These are phyloP conservation scores for Penicillium angulare DNA, from an alignment of 495 filamentous ascomycete genomes.

Conservation along the genomic window DNA sequence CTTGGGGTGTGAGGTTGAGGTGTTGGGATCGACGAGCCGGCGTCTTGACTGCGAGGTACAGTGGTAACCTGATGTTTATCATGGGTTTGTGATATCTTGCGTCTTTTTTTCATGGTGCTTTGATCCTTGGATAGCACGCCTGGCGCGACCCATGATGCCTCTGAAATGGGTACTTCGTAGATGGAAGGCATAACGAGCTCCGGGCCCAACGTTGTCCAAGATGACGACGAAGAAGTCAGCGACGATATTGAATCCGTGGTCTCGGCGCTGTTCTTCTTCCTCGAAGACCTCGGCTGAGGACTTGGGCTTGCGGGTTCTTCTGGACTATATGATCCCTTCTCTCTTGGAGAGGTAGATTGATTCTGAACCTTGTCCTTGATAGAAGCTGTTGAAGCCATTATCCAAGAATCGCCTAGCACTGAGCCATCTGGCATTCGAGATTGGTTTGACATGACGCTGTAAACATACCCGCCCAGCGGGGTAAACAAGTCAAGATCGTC, in stretches of 20 bases:
- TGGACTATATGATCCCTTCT: background rate
- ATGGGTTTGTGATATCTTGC: conserved; percentile 19
- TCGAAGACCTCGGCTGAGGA: conserved; percentile 6
- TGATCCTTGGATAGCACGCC: conserved; percentile 19
- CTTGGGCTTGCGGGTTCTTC: conserved; percentile 4
- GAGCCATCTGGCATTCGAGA: conserved; percentile 23
- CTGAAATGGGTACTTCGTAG: conserved; percentile 33
- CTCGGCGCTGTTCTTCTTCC: background rate
- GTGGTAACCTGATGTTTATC: background rate
- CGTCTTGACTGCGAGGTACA: background rate
- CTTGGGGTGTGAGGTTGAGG: background rate
- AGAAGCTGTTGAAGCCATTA: conserved; percentile 27
- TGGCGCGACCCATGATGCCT: conserved; percentile 42
- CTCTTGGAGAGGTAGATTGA: background rate
- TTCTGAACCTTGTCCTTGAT: conserved; percentile 10
- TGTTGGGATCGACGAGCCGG: conserved; percentile 10
- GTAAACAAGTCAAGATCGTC: too few species aligned
- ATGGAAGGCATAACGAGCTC: conserved; percentile 50
- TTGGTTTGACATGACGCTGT: conserved; percentile 25
- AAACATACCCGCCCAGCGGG: conserved; percentile 14
- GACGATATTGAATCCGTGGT: conserved; percentile 28
- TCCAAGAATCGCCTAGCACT: conserved; percentile 41
- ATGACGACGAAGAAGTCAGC: conserved; percentile 28
- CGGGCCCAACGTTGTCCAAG: conserved; percentile 33
- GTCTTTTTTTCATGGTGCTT: conserved; percentile 25